Evolutionary conservation across 2,329 filamentous ascomycete species (phyloP).

Genomic region (Penicillium sclerotigenum): DNA sequence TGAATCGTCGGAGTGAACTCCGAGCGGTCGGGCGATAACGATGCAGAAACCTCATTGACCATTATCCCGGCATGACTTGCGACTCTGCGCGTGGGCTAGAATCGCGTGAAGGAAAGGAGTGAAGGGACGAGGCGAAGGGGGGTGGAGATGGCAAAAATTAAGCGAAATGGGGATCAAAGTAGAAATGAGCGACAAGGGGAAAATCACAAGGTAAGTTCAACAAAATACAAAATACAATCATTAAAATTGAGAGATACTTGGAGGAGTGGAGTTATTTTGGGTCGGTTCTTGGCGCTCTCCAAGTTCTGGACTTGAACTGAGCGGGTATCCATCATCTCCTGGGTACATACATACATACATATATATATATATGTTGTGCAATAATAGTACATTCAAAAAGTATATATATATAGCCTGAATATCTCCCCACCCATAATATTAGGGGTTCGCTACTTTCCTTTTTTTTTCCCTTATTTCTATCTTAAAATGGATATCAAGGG

Average conservation of each 20-base stretch:
- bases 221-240: too few species aligned
- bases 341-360: too few species aligned
- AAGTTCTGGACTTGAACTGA: background rate
- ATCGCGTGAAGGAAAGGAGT: conserved; percentile 10
- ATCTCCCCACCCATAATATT: background rate
- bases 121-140: conserved; percentile 3
- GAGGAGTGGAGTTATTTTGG: conserved; percentile 18
- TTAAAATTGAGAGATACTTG: conserved; percentile 19
- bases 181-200: conserved; percentile 16
- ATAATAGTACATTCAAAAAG: background rate
- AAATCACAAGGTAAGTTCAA: conserved; percentile 1
- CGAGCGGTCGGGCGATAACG: conserved; percentile 25
- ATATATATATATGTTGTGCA: too few species aligned
- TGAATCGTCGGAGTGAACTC: conserved; percentile 26
- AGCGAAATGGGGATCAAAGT: background rate
- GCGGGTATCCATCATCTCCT: too few species aligned
- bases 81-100: conserved; percentile 7
- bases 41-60: conserved; percentile 31
- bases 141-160: conserved; percentile 4
- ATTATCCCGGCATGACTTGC: conserved; percentile 40
- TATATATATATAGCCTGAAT: background rate
- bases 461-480: background rate
- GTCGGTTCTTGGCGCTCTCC: conserved; percentile 17
- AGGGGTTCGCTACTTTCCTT: background rate
- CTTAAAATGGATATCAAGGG: conserved; percentile 11